Base-by-base conservation (phyloP, 176 grass and related monocot species). In the Rhynchospora tenuis region DNA sequence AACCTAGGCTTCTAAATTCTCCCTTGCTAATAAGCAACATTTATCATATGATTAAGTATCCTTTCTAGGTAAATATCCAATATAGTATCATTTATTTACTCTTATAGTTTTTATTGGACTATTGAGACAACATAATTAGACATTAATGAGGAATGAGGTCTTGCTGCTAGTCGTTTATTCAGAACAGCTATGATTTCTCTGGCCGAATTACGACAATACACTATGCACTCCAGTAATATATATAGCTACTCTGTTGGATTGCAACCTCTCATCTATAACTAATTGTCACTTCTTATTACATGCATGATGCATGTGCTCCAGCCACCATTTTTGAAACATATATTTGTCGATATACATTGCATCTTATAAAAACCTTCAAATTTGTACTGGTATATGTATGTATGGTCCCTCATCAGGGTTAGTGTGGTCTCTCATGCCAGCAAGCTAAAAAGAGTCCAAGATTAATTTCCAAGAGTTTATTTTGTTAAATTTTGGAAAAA, bases 191-290 rank as follows among this genome's bases (percentile, higher is more conserved):
- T 12, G 20, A 12, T 28, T 27, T 63, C 10, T 63, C 60, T 27
- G 60, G 9, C 5, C 16, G 19, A 69, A 69, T 42, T n/a, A 69
- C 23, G n/a, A 73, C 19, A n/a, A 73, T 45, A 46, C 38, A 13
- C 10, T 13, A 38, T 44, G 16, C 42, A 69, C 65, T 44, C 16
- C 17, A 20, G 70, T 48, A 74, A 12, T 27, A 48, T 48, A 48
- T 19, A n/a, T 9, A 68, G 24, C 9, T 73, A 73, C 48, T 47
- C 69, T 51, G n/a, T 50, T 74, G 44, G 70, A 74, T 74, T 74
- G 70, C 70, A 74, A 74, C 70, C n/a, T 74, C 43, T 51, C 70
- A 74, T 24, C 70, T 74, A 19, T 50, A 51, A 74, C 24, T 15
- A 74, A 51, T 74, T 22, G 26, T 74, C 27, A 26, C n/a, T 48